Base-by-base conservation (phyloP, 768 basidiomycete species). In the Tremella mesenterica region DNA sequence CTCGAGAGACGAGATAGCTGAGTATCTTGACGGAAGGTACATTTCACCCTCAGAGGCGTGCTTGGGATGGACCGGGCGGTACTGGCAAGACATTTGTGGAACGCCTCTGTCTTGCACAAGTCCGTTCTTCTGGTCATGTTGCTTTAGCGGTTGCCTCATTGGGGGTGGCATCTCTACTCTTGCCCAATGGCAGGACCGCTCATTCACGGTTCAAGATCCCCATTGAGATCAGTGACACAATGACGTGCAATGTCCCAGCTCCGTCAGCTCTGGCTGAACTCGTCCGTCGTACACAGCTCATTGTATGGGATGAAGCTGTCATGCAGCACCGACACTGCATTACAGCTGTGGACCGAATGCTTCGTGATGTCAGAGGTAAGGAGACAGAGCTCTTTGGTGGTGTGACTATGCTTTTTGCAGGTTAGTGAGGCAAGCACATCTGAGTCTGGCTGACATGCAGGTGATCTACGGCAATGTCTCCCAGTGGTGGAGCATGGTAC, bases 131-230 rank as follows among this genome's bases (percentile, higher is more conserved):
- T 9, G 68, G 70, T 0, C 21, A 59, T 20, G 72, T 79, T 63
- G 70, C 77, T 1, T 67, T 81, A 3, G 79, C 76, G 75, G 76
- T 78, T 10, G 76, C 79, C 12, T 80, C 79, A 1, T 79, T 78
- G 30, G 78, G 79, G 0, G 76, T 81, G 48, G 76, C 79, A 7
- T 68, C 79, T 1, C 61, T 79, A 10, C 67, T 81, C 0, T 61
- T 80, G 0, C 53, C 46, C 7, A 75, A 77, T 43, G 79, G 79
- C 1, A 61, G 73, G 1, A 81, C 80, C 20, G 71, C 77, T 0
- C 77, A 81, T 56, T 79, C 77, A 9, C 30, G 48, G 7, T 80
- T 81, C 69, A 76, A 78, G 50, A 78, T 79, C 34, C 79, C 79
- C 0, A 71, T 80, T 30, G 64, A 73, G 4, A 53, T 48, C 34